Evolutionary conservation across 129 eudicot species (phyloP).

Genomic region (Flaveria trinervia): DNA sequence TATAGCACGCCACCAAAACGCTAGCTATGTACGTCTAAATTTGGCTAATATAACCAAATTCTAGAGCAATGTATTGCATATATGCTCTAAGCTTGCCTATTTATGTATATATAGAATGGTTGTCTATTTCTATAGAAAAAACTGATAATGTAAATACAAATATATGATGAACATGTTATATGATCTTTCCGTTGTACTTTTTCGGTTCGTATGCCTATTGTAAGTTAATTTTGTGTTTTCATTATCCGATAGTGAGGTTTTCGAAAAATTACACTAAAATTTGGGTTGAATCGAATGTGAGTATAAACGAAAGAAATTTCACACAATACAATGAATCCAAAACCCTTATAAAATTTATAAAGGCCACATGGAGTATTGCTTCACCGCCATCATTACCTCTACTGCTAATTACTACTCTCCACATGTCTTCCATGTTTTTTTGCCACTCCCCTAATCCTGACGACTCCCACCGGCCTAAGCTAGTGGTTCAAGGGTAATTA

Average conservation of each 20-base stretch:
- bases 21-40: neutral
- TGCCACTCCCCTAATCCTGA: too few species aligned
- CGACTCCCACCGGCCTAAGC: too few species aligned
- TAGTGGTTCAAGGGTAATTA: too few species aligned
- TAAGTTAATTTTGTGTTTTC: neutral
- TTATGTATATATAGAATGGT: slow-evolving; percentile 22
- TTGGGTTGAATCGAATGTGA: neutral
- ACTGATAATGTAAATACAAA: neutral
- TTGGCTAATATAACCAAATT: neutral
- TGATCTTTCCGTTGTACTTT: neutral
- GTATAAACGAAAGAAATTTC: neutral
- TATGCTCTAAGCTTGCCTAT: neutral
- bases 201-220: neutral
- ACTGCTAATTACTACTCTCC: too few species aligned
- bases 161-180: neutral
- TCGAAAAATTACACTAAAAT: neutral
- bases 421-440: too few species aligned
- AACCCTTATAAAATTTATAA: neutral
- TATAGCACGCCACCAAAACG: slow-evolving; percentile 32
- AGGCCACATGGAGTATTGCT: neutral
- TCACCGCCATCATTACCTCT: too few species aligned
- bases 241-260: neutral
- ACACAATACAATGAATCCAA: neutral
- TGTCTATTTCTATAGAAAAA: neutral
- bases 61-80: slow-evolving; percentile 3